Base-by-base conservation (phyloP, 495 filamentous ascomycete genomes). In the Neurospora sp. region DNA sequence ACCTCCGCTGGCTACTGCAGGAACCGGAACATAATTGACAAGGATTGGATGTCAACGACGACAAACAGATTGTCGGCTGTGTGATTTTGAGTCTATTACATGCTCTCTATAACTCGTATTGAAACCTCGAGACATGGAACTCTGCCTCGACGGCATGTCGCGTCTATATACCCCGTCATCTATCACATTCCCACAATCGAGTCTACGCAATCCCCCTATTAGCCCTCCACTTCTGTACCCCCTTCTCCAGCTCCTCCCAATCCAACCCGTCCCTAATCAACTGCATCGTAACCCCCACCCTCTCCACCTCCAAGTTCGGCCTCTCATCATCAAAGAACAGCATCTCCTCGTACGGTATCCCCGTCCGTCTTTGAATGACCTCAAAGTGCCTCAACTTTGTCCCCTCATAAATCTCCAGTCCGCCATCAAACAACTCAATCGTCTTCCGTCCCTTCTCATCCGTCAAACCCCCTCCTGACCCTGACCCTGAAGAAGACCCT, bases 241-340 rank as follows among this genome's bases (percentile, higher is more conserved):
- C 95, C 35, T 85, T 86, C 81, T 96, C 93, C 61, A 98, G 81
- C 85, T 93, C 94, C 3, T 86, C 87, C 80, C 86, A 88, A n/a
- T 86, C 91, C 70, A 97, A 88, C 2, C 96, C 96, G 3, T 94
- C 90, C 72, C 88, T 79, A 5, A 99, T 91, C 74, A 96, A 78
- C 78, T 88, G 89, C 85, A 97, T 96, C 8, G 90, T 90, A 37
- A 98, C 92, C 2, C 94, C 94, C 70, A 97, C 74, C 70, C 85
- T 89, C 83, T 95, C 92, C 0, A 97, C 95, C 80, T 97, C 93
- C 44, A 86, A 82, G 80, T 99, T 99, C 73, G 95, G 84, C 65
- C 86, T 82, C 87, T 99, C 95, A 74, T 99, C 95, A 76, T 99
- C 95, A 77, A 98, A 99, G 76, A 99, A 99, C 73, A 99, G 78